Evolutionary conservation across 768 basidiomycete genomes (phyloP).

Genomic region (Leccinum variicolor): DNA sequence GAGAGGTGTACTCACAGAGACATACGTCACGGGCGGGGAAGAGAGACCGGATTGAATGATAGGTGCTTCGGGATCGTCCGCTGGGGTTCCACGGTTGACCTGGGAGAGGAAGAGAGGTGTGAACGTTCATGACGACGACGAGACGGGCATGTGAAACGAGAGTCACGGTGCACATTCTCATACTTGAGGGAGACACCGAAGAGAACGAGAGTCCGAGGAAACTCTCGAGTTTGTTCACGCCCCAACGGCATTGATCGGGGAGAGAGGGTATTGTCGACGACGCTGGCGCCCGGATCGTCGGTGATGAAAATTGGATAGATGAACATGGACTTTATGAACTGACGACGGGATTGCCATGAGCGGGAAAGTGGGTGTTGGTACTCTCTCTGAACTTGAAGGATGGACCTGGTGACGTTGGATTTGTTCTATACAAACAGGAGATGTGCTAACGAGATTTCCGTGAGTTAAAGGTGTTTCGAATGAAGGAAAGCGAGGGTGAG

Average conservation of each 20-base stretch:
- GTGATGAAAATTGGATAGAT: slow-evolving; percentile 99
- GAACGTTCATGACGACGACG: neutral
- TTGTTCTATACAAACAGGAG: neutral
- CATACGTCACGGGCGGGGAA: slow-evolving; percentile 92
- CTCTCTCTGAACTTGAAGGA: slow-evolving; percentile 73
- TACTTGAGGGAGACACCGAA: slow-evolving; percentile 90
- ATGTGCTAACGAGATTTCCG: slow-evolving; percentile 45
- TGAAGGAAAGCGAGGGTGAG: too few species aligned
- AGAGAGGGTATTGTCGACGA: slow-evolving; percentile 62
- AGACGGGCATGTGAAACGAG: neutral
- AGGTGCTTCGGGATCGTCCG: slow-evolving; percentile 86
- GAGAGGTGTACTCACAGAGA: slow-evolving; percentile 97
- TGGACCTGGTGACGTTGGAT: slow-evolving; percentile 46
- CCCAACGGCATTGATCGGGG: slow-evolving; percentile 92
- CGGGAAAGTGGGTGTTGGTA: slow-evolving; percentile 91
- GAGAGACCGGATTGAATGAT: slow-evolving; percentile 77
- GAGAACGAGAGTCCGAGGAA: slow-evolving; percentile 84
- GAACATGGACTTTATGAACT: slow-evolving; percentile 87
- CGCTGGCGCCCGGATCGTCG: slow-evolving; percentile 87
- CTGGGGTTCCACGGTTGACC: slow-evolving; percentile 82
- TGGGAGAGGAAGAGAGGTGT: slow-evolving; percentile 26
- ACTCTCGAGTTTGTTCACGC: slow-evolving; percentile 81
- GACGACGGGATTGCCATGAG: slow-evolving; percentile 78
- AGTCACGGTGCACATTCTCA: slow-evolving; percentile 63
- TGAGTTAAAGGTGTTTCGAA: slow-evolving; percentile 11